Evolutionary conservation across 495 filamentous ascomycete species (phyloP).

Genomic region (Penicillium pulvis): DNA sequence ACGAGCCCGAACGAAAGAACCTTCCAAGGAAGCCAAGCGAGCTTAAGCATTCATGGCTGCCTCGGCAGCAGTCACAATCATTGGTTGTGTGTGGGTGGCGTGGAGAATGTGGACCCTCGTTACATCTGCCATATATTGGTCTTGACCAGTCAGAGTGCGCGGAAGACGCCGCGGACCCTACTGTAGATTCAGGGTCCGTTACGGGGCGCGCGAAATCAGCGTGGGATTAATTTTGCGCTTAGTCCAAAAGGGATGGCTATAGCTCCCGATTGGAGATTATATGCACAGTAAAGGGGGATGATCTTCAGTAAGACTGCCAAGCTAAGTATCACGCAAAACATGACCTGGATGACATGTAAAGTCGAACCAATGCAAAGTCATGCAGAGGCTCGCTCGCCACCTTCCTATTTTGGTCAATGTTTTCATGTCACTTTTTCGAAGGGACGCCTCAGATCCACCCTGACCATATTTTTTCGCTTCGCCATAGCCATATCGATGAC

Average conservation of each 20-base stretch:
- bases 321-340: neutral
- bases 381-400: neutral
- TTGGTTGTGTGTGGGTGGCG: constrained; percentile 2
- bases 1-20: neutral
- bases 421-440: neutral
- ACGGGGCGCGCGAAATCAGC: neutral
- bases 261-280: neutral
- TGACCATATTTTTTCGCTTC: neutral
- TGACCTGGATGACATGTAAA: neutral
- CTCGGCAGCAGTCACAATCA: neutral
- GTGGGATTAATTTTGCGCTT: neutral
- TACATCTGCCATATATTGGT: neutral
- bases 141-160: neutral
- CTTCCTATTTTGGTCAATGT: constrained; percentile 2
- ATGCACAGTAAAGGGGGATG: neutral
- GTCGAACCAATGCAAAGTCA: neutral
- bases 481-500: neutral
- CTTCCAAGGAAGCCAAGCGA: constrained; percentile 6
- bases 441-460: neutral
- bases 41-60: constrained; percentile 2
- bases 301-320: neutral
- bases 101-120: constrained; percentile 1
- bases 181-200: constrained; percentile 1
- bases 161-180: neutral
- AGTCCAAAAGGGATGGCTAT: neutral